phyloP scores from a whole-genome alignment of 306 rosid genomes.

The Quercus parvula region DNA sequence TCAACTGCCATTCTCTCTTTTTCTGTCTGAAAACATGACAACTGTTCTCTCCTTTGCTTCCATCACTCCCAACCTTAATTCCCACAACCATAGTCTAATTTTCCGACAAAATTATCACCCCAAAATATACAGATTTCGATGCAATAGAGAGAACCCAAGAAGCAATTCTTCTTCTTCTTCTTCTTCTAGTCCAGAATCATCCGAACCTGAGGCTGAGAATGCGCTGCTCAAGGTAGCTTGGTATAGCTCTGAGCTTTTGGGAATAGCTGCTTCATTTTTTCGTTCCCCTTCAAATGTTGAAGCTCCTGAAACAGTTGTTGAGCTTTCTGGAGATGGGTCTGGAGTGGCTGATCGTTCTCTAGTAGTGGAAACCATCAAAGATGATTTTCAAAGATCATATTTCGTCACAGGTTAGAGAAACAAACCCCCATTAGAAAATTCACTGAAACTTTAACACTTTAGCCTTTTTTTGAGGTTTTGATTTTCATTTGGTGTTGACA shows the following conservation, averaged over 20 bases:
- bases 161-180: conserved; percentile 27
- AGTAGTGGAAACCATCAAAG: conserved; percentile 45
- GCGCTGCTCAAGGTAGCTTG: conserved; percentile 76
- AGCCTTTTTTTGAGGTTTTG: not conserved
- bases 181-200: not conserved
- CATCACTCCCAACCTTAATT: conserved; percentile 19
- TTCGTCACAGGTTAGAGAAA: conserved; percentile 53
- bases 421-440: not conserved
- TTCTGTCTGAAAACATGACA: conserved; percentile 31
- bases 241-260: conserved; percentile 88
- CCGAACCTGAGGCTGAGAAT: conserved; percentile 53
- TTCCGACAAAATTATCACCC: conserved; percentile 27
- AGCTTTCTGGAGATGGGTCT: conserved; percentile 40
- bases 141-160: conserved; percentile 44
- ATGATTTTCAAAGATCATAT: conserved; percentile 52
- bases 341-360: conserved; percentile 49
- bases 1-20: not conserved
- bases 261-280: conserved; percentile 77
- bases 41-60: conserved; percentile 34
- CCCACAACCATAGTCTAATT: conserved; percentile 6
- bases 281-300: conserved; percentile 42
- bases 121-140: conserved; percentile 37
- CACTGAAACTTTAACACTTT: not conserved
- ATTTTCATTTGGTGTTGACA: not conserved
- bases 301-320: conserved; percentile 39